phyloP scores from a whole-genome alignment of 2,329 filamentous ascomycete species.

The Sordariomycetes sp. region DNA sequence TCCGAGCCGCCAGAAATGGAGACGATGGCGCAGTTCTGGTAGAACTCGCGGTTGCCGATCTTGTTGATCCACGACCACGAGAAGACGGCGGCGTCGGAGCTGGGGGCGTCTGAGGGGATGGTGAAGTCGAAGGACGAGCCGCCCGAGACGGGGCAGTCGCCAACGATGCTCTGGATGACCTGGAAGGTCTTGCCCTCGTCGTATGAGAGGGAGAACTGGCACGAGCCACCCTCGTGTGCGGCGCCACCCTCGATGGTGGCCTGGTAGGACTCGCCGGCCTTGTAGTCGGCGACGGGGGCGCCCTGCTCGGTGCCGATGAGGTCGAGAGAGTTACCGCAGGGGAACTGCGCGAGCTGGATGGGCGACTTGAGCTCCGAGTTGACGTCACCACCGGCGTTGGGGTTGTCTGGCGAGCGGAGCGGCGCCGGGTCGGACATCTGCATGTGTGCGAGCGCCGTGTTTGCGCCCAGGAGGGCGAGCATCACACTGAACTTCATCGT shows the following conservation, averaged over 20 bases:
- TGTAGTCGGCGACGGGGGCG: slow-evolving; percentile 47
- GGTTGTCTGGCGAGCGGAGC: slow-evolving; percentile 42
- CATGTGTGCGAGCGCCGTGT: slow-evolving; percentile 42
- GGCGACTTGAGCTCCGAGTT: slow-evolving; percentile 68
- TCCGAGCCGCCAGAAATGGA: slow-evolving; percentile 35
- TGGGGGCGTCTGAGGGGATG: slow-evolving; percentile 52
- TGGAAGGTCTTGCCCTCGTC: slow-evolving; percentile 61
- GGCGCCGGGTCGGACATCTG: slow-evolving; percentile 42
- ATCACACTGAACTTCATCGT: slow-evolving; percentile 31
- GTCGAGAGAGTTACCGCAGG: slow-evolving; percentile 58
- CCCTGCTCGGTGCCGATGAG: slow-evolving; percentile 37
- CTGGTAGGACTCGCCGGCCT: slow-evolving; percentile 49
- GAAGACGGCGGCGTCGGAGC: slow-evolving; percentile 47
- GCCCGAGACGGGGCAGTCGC: slow-evolving; percentile 35
- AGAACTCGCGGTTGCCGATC: slow-evolving; percentile 71
- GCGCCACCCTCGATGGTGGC: slow-evolving; percentile 55
- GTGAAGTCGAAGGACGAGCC: slow-evolving; percentile 51
- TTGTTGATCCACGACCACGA: slow-evolving; percentile 74
- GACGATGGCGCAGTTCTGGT: slow-evolving; percentile 75
- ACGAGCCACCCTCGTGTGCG: slow-evolving; percentile 60
- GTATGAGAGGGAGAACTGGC: slow-evolving; percentile 66
- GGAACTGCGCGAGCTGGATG: slow-evolving; percentile 57
- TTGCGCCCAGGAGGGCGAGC: slow-evolving; percentile 28
- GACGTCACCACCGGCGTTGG: slow-evolving; percentile 32
- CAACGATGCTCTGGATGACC: slow-evolving; percentile 51